phyloP scores from a whole-genome alignment of 257 asterid species.

The Linaria vulgaris region DNA sequence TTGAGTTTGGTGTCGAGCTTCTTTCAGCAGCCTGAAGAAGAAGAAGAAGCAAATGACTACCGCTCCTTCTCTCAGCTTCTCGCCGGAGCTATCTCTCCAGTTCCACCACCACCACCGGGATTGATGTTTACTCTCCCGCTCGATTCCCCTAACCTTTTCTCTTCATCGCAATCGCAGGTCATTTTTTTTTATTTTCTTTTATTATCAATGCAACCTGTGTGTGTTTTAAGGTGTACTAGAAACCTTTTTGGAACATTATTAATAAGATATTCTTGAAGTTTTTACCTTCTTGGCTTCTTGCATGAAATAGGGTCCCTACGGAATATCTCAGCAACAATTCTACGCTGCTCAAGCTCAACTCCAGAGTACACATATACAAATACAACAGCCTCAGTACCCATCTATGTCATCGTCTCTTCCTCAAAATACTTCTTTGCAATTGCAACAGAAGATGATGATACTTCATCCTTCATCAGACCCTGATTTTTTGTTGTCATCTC shows the following conservation, averaged over 20 bases:
- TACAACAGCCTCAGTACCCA: conserved; percentile 28
- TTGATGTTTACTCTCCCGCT: too few relatives aligned
- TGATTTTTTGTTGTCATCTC: conserved; percentile 30
- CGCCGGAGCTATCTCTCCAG: conserved; percentile 49
- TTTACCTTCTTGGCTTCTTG: background rate
- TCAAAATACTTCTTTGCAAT: conserved; percentile 27
- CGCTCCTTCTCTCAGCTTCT: conserved; percentile 86
- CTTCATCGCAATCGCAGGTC: background rate
- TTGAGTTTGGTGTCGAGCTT: conserved; percentile 71
- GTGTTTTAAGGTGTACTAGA: too few relatives aligned
- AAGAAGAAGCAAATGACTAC: conserved; percentile 60
- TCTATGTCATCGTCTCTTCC: conserved; percentile 35
- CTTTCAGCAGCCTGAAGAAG: conserved; percentile 67
- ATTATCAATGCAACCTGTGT: too few relatives aligned
- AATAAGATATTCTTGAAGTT: background rate
- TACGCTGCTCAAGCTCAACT: conserved; percentile 24
- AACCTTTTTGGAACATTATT: too few relatives aligned
- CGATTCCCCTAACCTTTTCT: too few relatives aligned
- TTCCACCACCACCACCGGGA: too few relatives aligned
- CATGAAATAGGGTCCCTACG: conserved; percentile 43
- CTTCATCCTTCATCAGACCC: conserved; percentile 15
- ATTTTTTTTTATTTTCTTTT: too few relatives aligned
- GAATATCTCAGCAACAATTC: conserved; percentile 52
- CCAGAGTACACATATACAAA: too few relatives aligned
- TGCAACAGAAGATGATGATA: conserved; percentile 40